phyloP scores from a whole-genome alignment of 2,329 filamentous ascomycete genomes.

The Fusarium ambrosium region DNA sequence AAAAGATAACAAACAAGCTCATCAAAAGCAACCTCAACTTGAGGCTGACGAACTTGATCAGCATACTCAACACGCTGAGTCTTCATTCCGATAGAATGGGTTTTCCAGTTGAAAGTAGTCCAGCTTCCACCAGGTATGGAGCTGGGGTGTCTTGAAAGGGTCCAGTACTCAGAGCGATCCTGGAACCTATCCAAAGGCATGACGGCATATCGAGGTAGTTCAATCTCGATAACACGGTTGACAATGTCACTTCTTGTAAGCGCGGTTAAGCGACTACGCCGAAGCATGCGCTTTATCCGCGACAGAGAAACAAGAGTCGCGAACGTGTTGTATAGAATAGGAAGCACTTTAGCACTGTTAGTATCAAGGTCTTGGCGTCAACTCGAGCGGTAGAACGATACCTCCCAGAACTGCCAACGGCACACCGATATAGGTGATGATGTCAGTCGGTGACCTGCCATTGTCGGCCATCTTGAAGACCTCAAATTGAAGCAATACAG shows the following conservation, averaged over 20 bases:
- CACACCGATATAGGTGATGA: constrained; percentile 70
- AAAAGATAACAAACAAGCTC: constrained; percentile 73
- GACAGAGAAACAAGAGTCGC: constrained; percentile 71
- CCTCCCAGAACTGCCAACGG: constrained; percentile 69
- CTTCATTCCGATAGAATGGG: constrained; percentile 72
- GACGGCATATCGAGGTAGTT: constrained; percentile 74
- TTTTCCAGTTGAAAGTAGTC: constrained; percentile 76
- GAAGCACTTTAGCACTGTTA: constrained; percentile 60
- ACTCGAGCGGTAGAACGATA: background rate
- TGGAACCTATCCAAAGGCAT: constrained; percentile 69
- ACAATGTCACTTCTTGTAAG: constrained; percentile 74
- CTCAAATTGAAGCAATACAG: background rate
- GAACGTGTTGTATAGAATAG: constrained; percentile 75
- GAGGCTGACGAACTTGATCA: constrained; percentile 66
- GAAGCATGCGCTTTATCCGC: constrained; percentile 70
- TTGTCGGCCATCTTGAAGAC: constrained; percentile 49
- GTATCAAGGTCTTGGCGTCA: background rate
- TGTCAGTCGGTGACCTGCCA: constrained; percentile 57
- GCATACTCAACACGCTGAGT: constrained; percentile 75
- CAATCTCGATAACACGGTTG: constrained; percentile 75
- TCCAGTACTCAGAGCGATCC: constrained; percentile 70
- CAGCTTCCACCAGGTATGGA: constrained; percentile 71
- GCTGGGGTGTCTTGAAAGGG: constrained; percentile 63
- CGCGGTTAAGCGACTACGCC: constrained; percentile 68
- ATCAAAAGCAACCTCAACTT: constrained; percentile 68